A percentile compares a stretch with the other conserved stretches of the same genome.
Conservation (phyloP, 202 grass and related monocot genomes). For the Zoysia matrella region DNA sequence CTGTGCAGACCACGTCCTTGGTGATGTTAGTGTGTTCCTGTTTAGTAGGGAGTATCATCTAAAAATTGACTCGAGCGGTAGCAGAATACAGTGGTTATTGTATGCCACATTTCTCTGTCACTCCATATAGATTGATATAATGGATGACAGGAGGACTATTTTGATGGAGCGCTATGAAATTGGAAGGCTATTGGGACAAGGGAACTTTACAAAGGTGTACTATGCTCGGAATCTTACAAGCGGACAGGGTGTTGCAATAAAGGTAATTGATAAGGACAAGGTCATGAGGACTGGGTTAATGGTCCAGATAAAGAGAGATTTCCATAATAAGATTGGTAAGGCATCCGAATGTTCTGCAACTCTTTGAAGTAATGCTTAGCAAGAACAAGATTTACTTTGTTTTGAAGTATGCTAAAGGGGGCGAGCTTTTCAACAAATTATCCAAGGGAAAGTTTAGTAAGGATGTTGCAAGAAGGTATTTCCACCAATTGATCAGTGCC, state of each 20-base stretch:
- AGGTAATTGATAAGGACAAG: constrained; percentile 46
- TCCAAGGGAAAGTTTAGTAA: constrained; percentile 73
- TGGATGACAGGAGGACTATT: constrained; percentile 64
- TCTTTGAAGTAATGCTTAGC: constrained; percentile 86
- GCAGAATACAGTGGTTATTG: not conserved
- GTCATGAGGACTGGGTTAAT: no score
- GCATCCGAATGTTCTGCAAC: constrained; percentile 59
- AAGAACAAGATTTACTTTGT: constrained; percentile 90
- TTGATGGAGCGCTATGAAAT: constrained; percentile 85
- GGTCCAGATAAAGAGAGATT: no score
- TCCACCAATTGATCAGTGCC: constrained; percentile 71
- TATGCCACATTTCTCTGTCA: not conserved
- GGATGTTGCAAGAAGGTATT: constrained; percentile 70
- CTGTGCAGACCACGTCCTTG: constrained; percentile 32
- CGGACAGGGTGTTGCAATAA: constrained; percentile 72
- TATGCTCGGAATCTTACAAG: constrained; percentile 67
- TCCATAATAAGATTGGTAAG: no score
- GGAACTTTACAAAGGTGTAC: constrained; percentile 91
- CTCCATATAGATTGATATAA: constrained; percentile 32
- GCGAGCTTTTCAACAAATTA: constrained; percentile 82
- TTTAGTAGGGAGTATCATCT: not conserved
- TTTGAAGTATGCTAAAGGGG: constrained; percentile 84
- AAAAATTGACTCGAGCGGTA: constrained; percentile 1
- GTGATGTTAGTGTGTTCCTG: constrained; percentile 28
- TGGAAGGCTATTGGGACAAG: constrained; percentile 81